Evolutionary conservation across 257 asterid species (phyloP), one percentile per base, ranked within the genome.

Genomic region (Ilex aquifolium): DNA sequence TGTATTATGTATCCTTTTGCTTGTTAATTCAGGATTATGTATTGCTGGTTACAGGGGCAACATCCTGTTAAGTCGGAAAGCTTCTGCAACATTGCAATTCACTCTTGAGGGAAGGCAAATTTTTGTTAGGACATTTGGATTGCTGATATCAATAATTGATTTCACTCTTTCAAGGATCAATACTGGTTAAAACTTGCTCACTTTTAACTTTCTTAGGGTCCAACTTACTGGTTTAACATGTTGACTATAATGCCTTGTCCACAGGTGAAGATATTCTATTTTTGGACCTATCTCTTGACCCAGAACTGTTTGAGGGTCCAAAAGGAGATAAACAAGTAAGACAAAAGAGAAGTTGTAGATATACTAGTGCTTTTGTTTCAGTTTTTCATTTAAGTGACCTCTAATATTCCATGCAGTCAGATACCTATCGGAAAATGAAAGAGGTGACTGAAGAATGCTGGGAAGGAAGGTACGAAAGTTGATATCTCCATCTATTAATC

Each of bases 161-260:
- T 93, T 93, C 76, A 93, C 97, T 57, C 94, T 93, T 63, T 89
- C 99, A 55, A 81, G 99, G 82, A 84, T 93, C 9, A 89, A 90
- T 68, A 87, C 97, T 71, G 99, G 99, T 90, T 51, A 62, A 53
- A n/a, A 3, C 30, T 59, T 46, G 11, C 32, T 50, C 51, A 49
- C 27, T 36, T 57, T 42, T 59, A 31, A 17, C 21, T 5, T 27
- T 39, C 49, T 31, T 51, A n/a, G 39, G 32, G 63, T 6, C 42
- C 40, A 58, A 67, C 21, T 21, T 15, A 32, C 6, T n/a, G 50
- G 9, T 44, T 15, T 31, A 40, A 36, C 13, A 17, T 13, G 27
- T 65, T 57, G 31, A 39, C 10, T 44, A 36, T 32, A 16, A n/a
- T 57, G 21, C 62, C 49, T 66, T 32, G 32, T 68, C 56, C 55